Conservation (phyloP, 306 rosid species). For the Psophocarpus tetragonolobus region DNA sequence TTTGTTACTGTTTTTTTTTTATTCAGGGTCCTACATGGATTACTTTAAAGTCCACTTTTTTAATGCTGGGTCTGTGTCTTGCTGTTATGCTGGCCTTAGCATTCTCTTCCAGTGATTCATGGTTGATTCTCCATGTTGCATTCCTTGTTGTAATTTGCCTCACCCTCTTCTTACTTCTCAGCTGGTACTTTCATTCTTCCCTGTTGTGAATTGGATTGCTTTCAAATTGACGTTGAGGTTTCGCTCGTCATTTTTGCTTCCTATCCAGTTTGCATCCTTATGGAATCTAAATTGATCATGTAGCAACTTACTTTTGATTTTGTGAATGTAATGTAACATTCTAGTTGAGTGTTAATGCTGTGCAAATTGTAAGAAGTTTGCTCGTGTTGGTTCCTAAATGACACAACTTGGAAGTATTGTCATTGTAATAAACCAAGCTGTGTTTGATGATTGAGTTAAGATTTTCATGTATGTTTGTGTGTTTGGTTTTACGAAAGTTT, state of each 20-base stretch:
- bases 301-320: neutral
- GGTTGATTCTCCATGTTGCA: slow-evolving; percentile 70
- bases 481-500: neutral
- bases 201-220: neutral
- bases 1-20: neutral
- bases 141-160: slow-evolving; percentile 70
- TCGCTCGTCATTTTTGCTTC: neutral
- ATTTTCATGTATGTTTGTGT: neutral
- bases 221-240: neutral
- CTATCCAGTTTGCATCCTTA: neutral
- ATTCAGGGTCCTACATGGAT: slow-evolving; percentile 87
- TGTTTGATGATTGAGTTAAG: slow-evolving; percentile 15
- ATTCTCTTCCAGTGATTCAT: slow-evolving; percentile 83
- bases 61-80: slow-evolving; percentile 77
- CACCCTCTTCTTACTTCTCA: slow-evolving; percentile 81
- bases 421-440: neutral
- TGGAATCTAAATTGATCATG: slow-evolving; percentile 10
- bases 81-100: slow-evolving; percentile 79
- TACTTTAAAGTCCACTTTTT: slow-evolving; percentile 64
- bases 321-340: neutral
- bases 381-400: neutral
- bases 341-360: too few species aligned
- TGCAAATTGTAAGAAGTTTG: too few species aligned
- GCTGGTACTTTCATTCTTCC: slow-evolving; percentile 56
- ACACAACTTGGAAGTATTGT: neutral